Evolutionary conservation across 2,329 filamentous ascomycete genomes (phyloP), one percentile per base, ranked within the genome.

Genomic region (Ceratocystis destructans): DNA sequence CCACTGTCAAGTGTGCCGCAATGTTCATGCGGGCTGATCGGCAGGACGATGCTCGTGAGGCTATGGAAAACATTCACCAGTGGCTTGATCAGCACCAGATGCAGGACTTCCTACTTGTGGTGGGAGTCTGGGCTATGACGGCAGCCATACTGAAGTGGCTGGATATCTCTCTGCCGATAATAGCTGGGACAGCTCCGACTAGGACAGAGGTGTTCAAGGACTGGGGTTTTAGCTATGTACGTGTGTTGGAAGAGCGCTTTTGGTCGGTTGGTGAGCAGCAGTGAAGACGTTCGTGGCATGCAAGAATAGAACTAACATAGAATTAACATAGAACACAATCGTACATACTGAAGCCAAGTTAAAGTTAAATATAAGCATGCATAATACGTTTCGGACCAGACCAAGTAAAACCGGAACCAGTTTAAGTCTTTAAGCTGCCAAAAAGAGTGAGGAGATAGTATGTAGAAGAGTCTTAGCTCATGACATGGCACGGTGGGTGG

Each of bases 191-290:
- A 17, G 50, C 41, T n/a, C 50, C 31, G 55, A 10, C 28, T 17
- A 22, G 15, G 25, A 28, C 15, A 5, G 62, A n/a, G 45, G 25
- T 31, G 8, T 31, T 44, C 28, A 28, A 33, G 22, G 33, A 10
- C 12, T 22, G 31, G 25, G 46, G 61, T 17, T 61, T 67, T 33
- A 64, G 44, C 28, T 67, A 67, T 62, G 44, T 64, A 7, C 41
- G 61, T 20, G 61, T 44, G 22, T 33, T 44, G 3, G 62, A 64
- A 12, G 33, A 50, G 2, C 57, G 62, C 8, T 44, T 62, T 10
- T 64, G 66, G 62, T 44, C 28, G 28, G 41, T 53, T 15, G 53
- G 53, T 6, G 6, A 25, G 10, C 50, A 17, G 62, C n/a, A 48
- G 8, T 28, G 8, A 41, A 4, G 37, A 12, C 12, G 37, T 41